Evolutionary conservation across 2,329 filamentous ascomycete species (phyloP), one percentile per base, ranked within the genome.

Genomic region (Botrytis tulipae): DNA sequence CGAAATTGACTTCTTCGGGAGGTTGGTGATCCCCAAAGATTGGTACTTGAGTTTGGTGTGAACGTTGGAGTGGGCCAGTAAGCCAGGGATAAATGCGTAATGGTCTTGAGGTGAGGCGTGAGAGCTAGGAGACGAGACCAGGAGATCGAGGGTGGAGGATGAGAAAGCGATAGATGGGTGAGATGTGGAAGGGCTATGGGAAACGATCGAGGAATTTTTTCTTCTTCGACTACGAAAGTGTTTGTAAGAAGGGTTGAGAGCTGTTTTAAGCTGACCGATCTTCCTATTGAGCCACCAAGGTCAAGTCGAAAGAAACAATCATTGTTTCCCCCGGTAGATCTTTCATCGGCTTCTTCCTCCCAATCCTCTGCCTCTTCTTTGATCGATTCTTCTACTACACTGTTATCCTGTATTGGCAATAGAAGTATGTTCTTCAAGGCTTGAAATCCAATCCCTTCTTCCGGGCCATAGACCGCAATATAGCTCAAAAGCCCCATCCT

Each of bases 71-170:
- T 84, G 1, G 89, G 89, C 89, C 89, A 91, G 78, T 86, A 87
- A 25, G 88, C 88, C 10, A 91, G 83, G 76, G 86, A 89, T 59
- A 91, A 82, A 77, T 91, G 88, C 2, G 89, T 91, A 57, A 91
- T 81, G 22, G 83, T 85, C 0, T 84, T 84, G 10, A 89, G 79
- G 76, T 86, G 88, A 18, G 83, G 79, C 0, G 87, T 85, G n/a
- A 91, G 80, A 2, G 83, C 77, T 37, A 91, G 82, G 7, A 91
- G 84, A 51, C 89, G 87, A 66, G 85, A 86, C 89, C 89, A 91
- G 1, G 88, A 89, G 25, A 84, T 83, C 9, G 80, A 79, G 9
- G 73, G 73, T 22, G 75, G 60, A 48, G 82, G 80, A 54, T 78
- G 78, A 6, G 88, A 87, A 3, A 91, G 85, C 2, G 88, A 90